Base-by-base conservation (phyloP, 768 basidiomycete species). In the Lactifluus echinatus region DNA sequence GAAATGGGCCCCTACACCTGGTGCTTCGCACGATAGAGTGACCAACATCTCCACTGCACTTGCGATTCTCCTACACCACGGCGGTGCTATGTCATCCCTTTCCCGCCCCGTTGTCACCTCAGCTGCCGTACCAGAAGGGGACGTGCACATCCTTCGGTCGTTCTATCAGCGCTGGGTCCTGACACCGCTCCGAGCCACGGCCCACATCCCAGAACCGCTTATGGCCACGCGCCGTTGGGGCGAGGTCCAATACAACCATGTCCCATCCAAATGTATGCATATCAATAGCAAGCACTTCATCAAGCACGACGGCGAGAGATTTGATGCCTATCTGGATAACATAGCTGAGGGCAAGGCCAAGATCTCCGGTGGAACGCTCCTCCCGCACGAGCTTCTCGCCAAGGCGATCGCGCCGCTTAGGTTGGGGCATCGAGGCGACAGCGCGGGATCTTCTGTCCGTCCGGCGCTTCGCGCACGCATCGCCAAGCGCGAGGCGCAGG, bases 1-100 rank as follows among this genome's bases (percentile, higher is more conserved):
- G 1, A 89, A 88, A 67, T 89, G 85, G 85, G 85, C 84, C 0
- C 85, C 87, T 0, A 78, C 79, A 2, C 80, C 81, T 12, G 74
- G 67, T 3, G 71, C 73, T 3, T 74, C 81, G 3, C 85, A 87
- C 54, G 87, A 88, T 63, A 75, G 78, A 10, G 71, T 76, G 55
- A 83, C 82, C 2, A 83, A 84, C 66, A 80, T 89, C 60, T 68
- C 81, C 4, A 82, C 85, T 0, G 84, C 85, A 36, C 77, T 89
- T 43, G 71, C 74, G 14, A 70, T 79, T 15, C 74, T 83, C 48
- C 71, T 89, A 14, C 76, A 76, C 60, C 67, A 71, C 3, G 64
- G 69, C 0, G 72, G 74, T 7, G 63, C 68, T 23, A 52, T 56
- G 11, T 52, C 36, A 5, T 45, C 50, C 6, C 49, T 63, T 10